Evolutionary conservation across 371 early-diverging fungal genomes (phyloP), one percentile per base, ranked within the genome.

Genomic region (Syncephalastrum sp.): DNA sequence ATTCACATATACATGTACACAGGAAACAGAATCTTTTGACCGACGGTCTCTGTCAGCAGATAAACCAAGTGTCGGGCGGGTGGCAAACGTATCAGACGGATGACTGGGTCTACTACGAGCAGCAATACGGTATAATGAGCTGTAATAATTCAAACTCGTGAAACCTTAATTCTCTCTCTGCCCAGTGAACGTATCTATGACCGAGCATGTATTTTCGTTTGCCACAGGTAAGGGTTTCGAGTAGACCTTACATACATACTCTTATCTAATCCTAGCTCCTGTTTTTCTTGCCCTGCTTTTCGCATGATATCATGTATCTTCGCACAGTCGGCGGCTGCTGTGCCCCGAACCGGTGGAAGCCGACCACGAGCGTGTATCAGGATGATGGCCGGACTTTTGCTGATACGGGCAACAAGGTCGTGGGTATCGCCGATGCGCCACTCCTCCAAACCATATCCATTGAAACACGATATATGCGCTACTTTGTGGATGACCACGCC

Each of bases 31-130:
- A 79, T 25, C 33, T 79, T 50, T 59, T 79, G 10, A 23, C 52
- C 13, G 79, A 79, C 58, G 79, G 75, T 8, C 15, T 16, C 14
- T 73, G 73, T 17, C 49, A 27, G 8, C 47, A 58, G 0, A 63
- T 74, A 17, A 71, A 67, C 43, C 56, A 69, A 42, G 10, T 56
- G 0, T 45, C 53, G 6, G 49, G 42, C 8, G 75, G 75, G 3
- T 79, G 79, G 79, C 53, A 54, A 27, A 75, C 74, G 4, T 48
- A 53, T 6, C 55, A 64, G 43, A 8, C 57, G 0, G 74, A 73
- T 43, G 79, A 79, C 44, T 79, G 79, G 79, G 48, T 73, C 13
- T 73, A 73, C 47, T 79, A 79, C 57, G 69, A 67, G 17, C 71
- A 79, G 23, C 79, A 79, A 57, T 58, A 60, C 19, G 66, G 74